Percentiles rank a stretch among this genome's conserved stretches.
Evolutionary conservation across 805 yeast species (phyloP).

Genomic region (Yarrowia divulgata): DNA sequence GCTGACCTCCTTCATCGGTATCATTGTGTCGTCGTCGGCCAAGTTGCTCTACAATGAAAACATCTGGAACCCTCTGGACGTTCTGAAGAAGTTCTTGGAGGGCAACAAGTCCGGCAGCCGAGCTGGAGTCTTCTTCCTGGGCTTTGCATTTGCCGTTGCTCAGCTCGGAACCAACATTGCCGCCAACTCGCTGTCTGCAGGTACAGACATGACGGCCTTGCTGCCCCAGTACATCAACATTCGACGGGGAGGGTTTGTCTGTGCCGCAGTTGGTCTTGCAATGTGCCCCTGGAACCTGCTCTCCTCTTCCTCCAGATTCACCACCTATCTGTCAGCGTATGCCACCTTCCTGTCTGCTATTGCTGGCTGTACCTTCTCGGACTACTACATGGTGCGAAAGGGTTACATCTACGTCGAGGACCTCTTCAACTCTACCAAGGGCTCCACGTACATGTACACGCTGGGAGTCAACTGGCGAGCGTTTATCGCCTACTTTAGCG

Average conservation of each 20-base stretch:
- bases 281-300: slow-evolving; percentile 85
- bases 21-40: slow-evolving; percentile 82
- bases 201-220: slow-evolving; percentile 61
- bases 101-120: slow-evolving; percentile 58
- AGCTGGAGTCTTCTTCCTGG: slow-evolving; percentile 80
- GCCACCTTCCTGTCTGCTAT: slow-evolving; percentile 83
- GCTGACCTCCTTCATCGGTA: slow-evolving; percentile 82
- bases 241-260: slow-evolving; percentile 79
- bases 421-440: slow-evolving; percentile 60
- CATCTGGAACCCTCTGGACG: slow-evolving; percentile 86
- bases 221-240: slow-evolving; percentile 60
- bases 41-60: slow-evolving; percentile 69
- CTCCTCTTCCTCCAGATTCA: slow-evolving; percentile 72
- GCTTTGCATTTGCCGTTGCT: slow-evolving; percentile 73
- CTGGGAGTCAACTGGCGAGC: slow-evolving; percentile 87
- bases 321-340: slow-evolving; percentile 81
- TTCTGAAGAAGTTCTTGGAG: slow-evolving; percentile 68
- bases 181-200: slow-evolving; percentile 58
- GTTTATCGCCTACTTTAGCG: slow-evolving; percentile 76
- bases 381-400: slow-evolving; percentile 74
- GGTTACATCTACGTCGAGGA: slow-evolving; percentile 71
- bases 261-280: slow-evolving; percentile 74
- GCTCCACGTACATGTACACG: slow-evolving; percentile 65
- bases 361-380: slow-evolving; percentile 71
- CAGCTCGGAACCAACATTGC: slow-evolving; percentile 81